Evolutionary conservation across 1,284 basidiomycete species (phyloP), one percentile per base, ranked within the genome.

Genomic region (Trametes sp.): DNA sequence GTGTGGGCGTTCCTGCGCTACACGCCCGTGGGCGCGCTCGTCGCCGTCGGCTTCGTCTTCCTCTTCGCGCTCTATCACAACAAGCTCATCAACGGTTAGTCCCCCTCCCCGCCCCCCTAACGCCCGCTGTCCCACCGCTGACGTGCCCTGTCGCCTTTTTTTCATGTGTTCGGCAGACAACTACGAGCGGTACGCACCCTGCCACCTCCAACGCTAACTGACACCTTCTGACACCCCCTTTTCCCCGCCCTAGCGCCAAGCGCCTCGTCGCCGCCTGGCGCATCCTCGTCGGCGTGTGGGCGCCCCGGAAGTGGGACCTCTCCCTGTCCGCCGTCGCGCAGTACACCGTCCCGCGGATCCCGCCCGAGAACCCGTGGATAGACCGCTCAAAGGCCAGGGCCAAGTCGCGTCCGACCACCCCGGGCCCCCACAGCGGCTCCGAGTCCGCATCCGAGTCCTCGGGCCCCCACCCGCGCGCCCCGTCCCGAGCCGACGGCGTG

Each of bases 261-360:
- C 90, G 89, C 49, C 83, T 96, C 44, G 82, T 90, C 31, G 92
- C 95, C 6, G 88, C 94, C 13, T 98, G 95, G 95, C 89, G 94
- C 55, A 87, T 96, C 19, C 83, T 98, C 14, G 86, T 96, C 66
- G 96, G 95, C 14, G 87, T 97, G 13, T 98, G 95, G 95, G 83
- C 86, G 2, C 94, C 95, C 10, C 88, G 87, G 72, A 81, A 79
- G 44, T 93, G 87, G 84, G 95, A 97, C 68, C 80, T 96, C 58
- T 86, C 91, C 4, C 71, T 88, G 21, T 69, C 82, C 24, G 87
- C 88, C 9, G 81, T 96, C 42, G 83, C 89, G n/a, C 87, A 87
- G 60, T 95, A 94, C 75, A 90, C 84, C 9, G 85, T 82, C 14
- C 89, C 90, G 10, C 75, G 77, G 23, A 79, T 82, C 16, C 92